Conservation (phyloP, 768 basidiomycete species). For the Hydnomerulius pinastri region DNA sequence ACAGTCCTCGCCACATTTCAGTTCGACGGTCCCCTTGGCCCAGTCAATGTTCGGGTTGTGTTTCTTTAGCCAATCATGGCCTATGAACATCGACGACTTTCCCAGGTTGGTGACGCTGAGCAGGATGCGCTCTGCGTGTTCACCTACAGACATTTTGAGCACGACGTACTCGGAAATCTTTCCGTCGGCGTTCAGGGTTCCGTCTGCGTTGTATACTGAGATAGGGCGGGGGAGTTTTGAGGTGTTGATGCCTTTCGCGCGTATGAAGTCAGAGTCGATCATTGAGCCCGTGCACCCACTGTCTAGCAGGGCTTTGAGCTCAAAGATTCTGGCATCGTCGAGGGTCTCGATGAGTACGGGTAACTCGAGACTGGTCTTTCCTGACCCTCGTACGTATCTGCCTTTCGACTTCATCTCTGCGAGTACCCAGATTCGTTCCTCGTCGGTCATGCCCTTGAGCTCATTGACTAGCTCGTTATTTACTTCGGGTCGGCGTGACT, state of each 20-base stretch:
- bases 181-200: slow-evolving; percentile 5
- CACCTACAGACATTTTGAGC: neutral
- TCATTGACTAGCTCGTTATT: too few relatives aligned
- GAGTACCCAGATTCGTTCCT: too few relatives aligned
- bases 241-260: neutral
- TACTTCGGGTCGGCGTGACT: too few relatives aligned
- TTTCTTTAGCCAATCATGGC: slow-evolving; percentile 24
- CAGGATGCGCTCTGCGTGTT: neutral
- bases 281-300: slow-evolving; percentile 13
- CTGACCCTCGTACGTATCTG: too few relatives aligned
- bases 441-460: too few relatives aligned
- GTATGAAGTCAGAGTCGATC: slow-evolving; percentile 8
- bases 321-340: neutral
- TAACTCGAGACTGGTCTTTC: too few relatives aligned
- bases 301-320: neutral
- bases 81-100: neutral
- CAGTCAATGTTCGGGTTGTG: slow-evolving; percentile 16
- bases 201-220: slow-evolving; percentile 21
- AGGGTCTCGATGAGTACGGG: neutral
- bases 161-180: slow-evolving; percentile 6
- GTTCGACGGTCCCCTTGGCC: too few relatives aligned
- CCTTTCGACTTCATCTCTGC: too few relatives aligned
- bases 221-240: slow-evolving; percentile 8
- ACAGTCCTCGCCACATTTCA: too few relatives aligned
- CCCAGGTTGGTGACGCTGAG: neutral